phyloP scores from a whole-genome alignment of 139 green algal species.

The Haematococcus lacustris region DNA sequence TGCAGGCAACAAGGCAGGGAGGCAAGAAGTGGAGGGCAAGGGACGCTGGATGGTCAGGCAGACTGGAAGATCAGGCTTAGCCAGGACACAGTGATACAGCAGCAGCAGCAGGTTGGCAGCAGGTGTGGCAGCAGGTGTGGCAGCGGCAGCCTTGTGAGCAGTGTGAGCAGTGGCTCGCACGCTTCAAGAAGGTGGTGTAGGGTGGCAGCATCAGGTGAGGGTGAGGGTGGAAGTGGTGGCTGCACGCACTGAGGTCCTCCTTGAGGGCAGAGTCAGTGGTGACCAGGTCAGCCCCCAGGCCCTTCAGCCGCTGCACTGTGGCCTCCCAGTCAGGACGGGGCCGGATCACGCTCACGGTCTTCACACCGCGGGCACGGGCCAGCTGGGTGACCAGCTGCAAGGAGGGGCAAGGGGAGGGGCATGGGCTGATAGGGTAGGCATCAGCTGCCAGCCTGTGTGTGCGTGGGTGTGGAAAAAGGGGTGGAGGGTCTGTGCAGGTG shows the following conservation, averaged over 20 bases:
- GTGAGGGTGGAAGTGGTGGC: no score
- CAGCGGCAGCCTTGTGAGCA: no score
- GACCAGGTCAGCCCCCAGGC: slow-evolving; percentile 57
- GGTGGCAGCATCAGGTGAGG: no score
- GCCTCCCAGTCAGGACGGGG: slow-evolving; percentile 36
- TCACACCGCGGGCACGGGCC: slow-evolving; percentile 54
- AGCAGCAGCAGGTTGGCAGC: no score
- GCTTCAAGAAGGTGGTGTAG: no score
- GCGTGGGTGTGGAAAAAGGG: neutral
- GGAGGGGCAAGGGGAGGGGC: neutral
- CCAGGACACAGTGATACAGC: no score
- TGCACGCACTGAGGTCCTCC: slow-evolving; percentile 37
- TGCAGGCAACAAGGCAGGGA: no score
- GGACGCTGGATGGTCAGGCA: neutral
- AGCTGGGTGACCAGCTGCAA: slow-evolving; percentile 78
- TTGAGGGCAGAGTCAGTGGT: slow-evolving; percentile 48
- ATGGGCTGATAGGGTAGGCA: neutral
- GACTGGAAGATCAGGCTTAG: no score
- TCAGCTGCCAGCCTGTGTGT: neutral
- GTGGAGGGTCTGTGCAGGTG: neutral
- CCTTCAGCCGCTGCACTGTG: slow-evolving; percentile 43
- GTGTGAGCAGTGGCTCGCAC: no score
- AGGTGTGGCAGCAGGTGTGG: no score
- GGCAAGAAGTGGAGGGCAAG: no score
- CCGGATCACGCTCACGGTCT: slow-evolving; percentile 82